Evolutionary conservation across 257 asterid genomes (phyloP).

Genomic region (Scutellaria minor): DNA sequence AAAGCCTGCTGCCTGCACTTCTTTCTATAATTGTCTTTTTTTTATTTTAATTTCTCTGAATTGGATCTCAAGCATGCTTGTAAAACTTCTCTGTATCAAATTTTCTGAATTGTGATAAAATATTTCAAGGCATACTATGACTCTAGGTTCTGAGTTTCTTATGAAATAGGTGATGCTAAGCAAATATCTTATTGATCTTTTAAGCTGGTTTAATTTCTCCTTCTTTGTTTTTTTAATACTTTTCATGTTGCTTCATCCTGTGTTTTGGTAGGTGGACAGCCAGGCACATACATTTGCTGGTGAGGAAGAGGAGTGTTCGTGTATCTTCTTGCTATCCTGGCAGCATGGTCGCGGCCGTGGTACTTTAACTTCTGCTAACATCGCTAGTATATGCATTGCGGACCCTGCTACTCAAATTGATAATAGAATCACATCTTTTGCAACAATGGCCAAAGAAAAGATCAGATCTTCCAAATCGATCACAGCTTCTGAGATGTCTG

Average conservation of each 20-base stretch:
- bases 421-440: conserved; percentile 48
- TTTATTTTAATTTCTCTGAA: conserved; percentile 3
- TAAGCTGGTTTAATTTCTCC: neutral
- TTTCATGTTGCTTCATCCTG: neutral
- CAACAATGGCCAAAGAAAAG: conserved; percentile 45
- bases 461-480: conserved; percentile 27
- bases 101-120: neutral
- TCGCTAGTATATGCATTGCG: conserved; percentile 46
- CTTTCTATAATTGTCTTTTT: neutral
- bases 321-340: conserved; percentile 61
- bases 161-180: conserved; percentile 20
- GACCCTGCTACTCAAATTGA: conserved; percentile 37
- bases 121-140: neutral
- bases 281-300: conserved; percentile 41
- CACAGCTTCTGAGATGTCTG: neutral
- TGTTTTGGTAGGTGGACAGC: conserved; percentile 47
- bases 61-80: conserved; percentile 3
- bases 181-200: neutral
- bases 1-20: conserved; percentile 16
- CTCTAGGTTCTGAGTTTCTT: neutral
- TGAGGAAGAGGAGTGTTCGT: conserved; percentile 62
- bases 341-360: conserved; percentile 58
- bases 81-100: neutral
- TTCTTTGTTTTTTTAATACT: neutral
- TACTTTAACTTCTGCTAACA: conserved; percentile 35